These are phyloP conservation scores for Gentiana macrophylla DNA, from an alignment of 257 asterid genomes.

Conservation along the genomic window DNA sequence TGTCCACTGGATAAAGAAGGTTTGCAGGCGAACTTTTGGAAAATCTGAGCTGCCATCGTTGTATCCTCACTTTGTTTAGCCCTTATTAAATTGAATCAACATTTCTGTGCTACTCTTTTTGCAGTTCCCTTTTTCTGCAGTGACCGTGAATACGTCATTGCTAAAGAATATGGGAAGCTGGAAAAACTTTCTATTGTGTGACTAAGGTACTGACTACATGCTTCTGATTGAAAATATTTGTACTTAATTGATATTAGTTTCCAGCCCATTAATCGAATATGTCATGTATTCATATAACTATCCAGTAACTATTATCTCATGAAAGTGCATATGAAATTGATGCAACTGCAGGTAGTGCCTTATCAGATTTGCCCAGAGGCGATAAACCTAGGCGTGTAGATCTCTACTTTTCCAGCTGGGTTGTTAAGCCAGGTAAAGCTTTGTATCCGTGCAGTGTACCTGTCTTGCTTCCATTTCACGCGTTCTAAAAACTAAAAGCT, in stretches of 20 bases:
- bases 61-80: not conserved
- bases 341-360: slow-evolving; percentile 53
- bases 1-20: slow-evolving; percentile 84
- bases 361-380: slow-evolving; percentile 51
- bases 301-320: too few species aligned
- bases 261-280: too few species aligned
- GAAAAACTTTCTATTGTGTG: slow-evolving; percentile 43
- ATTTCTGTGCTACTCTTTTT: slow-evolving; percentile 11
- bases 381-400: slow-evolving; percentile 88
- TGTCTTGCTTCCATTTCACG: not conserved
- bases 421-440: slow-evolving; percentile 43
- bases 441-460: too few species aligned
- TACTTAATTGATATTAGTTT: too few species aligned
- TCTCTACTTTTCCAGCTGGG: slow-evolving; percentile 87
- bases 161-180: slow-evolving; percentile 72
- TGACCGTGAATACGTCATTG: slow-evolving; percentile 52
- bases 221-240: too few species aligned
- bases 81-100: slow-evolving; percentile 12
- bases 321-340: not conserved
- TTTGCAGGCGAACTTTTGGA: slow-evolving; percentile 10
- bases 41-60: not conserved
- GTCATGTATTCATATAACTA: too few species aligned
- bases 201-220: slow-evolving; percentile 36
- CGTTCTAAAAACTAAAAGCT: too few species aligned
- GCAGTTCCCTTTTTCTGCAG: slow-evolving; percentile 45